A percentile compares a stretch with the other conserved stretches of the same genome.
These are phyloP conservation scores for Leishmania arabica DNA, from an alignment of 208 protist genomes.

Conservation along the genomic window DNA sequence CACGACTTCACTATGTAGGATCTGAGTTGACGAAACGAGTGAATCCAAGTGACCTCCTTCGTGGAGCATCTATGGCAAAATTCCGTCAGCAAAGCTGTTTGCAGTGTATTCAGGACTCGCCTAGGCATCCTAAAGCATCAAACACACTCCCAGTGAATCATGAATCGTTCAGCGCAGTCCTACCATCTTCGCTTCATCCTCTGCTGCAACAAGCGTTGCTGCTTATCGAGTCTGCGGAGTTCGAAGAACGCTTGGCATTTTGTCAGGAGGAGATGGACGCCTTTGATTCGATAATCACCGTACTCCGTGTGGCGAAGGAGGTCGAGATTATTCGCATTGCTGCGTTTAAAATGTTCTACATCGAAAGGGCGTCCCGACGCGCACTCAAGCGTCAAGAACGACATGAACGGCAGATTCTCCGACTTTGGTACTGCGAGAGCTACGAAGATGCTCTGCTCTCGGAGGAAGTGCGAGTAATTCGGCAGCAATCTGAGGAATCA, in stretches of 20 bases:
- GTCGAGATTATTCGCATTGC: constrained; percentile 46
- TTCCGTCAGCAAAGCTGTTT: background rate
- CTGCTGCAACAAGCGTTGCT: constrained; percentile 51
- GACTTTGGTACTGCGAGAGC: constrained; percentile 43
- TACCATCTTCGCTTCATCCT: constrained; percentile 21
- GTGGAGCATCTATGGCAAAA: background rate
- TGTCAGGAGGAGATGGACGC: constrained; percentile 31
- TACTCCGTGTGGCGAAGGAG: constrained; percentile 36
- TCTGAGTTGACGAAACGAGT: background rate
- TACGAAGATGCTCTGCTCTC: constrained; percentile 39
- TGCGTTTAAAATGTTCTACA: constrained; percentile 51
- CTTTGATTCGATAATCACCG: constrained; percentile 36
- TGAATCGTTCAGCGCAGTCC: background rate
- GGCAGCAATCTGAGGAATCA: constrained; percentile 7
- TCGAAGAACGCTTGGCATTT: constrained; percentile 42
- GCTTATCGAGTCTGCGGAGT: constrained; percentile 42
- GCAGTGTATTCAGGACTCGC: background rate
- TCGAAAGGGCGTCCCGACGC: constrained; percentile 40
- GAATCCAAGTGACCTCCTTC: background rate
- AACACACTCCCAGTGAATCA: background rate
- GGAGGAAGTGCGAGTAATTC: constrained; percentile 26
- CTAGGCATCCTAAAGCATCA: background rate
- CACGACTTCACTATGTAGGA: constrained; percentile 14
- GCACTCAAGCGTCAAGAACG: constrained; percentile 50
- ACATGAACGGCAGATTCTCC: constrained; percentile 45